Percentiles rank a stretch among this genome's conserved stretches.
These are phyloP conservation scores for Hondaea fermentalgiana DNA, from an alignment of 108 stramenopile species.

Conservation along the genomic window DNA sequence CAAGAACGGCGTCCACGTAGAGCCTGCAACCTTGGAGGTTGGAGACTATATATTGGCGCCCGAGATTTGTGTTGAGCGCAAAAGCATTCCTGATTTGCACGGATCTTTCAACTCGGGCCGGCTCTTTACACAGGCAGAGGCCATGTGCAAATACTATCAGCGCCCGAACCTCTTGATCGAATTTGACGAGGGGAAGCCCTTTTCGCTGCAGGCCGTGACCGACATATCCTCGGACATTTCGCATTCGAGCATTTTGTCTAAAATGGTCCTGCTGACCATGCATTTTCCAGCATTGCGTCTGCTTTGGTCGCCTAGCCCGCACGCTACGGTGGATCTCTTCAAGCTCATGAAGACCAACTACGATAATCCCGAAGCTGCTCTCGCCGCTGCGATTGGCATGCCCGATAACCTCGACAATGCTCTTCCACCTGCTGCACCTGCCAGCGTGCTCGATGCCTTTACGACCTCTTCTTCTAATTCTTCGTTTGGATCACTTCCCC, in stretches of 20 bases:
- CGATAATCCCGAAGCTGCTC: constrained; percentile 72
- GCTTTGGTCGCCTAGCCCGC: constrained; percentile 82
- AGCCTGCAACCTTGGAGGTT: constrained; percentile 78
- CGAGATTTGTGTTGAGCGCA: constrained; percentile 88
- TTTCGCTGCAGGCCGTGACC: constrained; percentile 65
- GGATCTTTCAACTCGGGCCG: constrained; percentile 83
- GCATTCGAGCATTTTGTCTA: constrained; percentile 67
- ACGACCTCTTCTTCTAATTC: background rate
- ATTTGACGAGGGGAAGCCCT: constrained; percentile 77
- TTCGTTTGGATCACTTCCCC: background rate
- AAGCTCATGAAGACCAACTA: constrained; percentile 66
- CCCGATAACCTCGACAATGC: constrained; percentile 37
- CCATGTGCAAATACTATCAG: constrained; percentile 84
- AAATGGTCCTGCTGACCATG: constrained; percentile 68
- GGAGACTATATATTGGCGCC: constrained; percentile 93
- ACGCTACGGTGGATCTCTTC: constrained; percentile 83
- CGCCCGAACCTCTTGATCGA: constrained; percentile 80
- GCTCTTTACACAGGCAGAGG: constrained; percentile 78
- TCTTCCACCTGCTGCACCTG: background rate
- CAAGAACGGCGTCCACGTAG: constrained; percentile 74
- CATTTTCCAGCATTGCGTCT: constrained; percentile 82
- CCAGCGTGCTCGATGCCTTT: background rate
- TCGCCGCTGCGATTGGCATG: constrained; percentile 65
- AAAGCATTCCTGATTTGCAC: constrained; percentile 85
- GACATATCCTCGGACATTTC: constrained; percentile 73